A percentile compares a stretch with the other conserved stretches of the same genome.
Conservation (phyloP, 2,329 filamentous ascomycete species). For the Dothistroma septosporum region DNA sequence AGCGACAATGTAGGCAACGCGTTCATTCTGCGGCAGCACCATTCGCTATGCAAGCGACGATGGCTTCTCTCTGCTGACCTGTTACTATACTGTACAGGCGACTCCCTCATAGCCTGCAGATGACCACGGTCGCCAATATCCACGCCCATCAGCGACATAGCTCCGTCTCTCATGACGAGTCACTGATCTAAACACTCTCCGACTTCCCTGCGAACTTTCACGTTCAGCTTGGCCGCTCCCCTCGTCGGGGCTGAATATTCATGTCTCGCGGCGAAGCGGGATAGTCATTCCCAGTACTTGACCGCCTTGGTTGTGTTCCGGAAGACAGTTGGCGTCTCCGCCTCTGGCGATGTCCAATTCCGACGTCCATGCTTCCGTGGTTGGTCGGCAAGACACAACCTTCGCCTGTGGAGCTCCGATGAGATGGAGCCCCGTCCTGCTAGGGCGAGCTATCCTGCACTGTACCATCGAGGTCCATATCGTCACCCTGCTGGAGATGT, state of each 20-base stretch:
- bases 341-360: no score
- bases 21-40: not conserved
- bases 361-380: no score
- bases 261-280: no score
- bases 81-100: not conserved
- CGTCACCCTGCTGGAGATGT: constrained; percentile 7
- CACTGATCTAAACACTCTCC: no score
- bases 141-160: not conserved
- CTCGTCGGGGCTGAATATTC: no score
- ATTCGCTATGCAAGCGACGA: not conserved
- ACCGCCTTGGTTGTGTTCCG: no score
- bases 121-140: not conserved
- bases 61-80: no score
- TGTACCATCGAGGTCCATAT: constrained; percentile 24
- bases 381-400: not conserved
- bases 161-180: not conserved
- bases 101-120: not conserved
- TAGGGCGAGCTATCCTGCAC: not conserved
- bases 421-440: not conserved
- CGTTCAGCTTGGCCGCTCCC: no score
- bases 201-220: no score
- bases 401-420: not conserved
- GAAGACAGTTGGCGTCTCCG: no score
- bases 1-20: not conserved
- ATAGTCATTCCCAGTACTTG: no score